Evolutionary conservation across 768 basidiomycete species (phyloP).

Genomic region (Sporobolomyces roseus): DNA sequence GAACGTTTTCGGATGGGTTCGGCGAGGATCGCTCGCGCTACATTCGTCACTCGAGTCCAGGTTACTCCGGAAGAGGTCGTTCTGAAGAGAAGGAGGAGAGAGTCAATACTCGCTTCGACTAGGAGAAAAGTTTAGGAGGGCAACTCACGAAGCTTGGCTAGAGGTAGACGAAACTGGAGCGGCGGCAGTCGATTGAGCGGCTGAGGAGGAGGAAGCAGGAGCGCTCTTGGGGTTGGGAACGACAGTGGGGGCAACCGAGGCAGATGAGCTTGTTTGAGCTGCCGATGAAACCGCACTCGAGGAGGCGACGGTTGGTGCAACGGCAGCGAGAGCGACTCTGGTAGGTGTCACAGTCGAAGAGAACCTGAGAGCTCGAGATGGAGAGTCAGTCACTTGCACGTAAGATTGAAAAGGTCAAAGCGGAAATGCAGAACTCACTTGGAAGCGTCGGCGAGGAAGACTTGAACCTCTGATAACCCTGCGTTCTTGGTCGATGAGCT

Average conservation of each 20-base stretch:
- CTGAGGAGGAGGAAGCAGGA: not conserved
- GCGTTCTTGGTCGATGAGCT: conserved; percentile 7
- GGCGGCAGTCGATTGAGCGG: not conserved
- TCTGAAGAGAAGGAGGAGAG: not conserved
- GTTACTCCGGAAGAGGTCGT: not conserved
- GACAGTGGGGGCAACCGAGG: not conserved
- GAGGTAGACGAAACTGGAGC: not conserved
- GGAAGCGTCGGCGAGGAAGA: conserved; percentile 16
- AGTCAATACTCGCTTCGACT: not conserved
- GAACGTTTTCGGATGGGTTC: conserved; percentile 9
- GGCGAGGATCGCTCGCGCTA: conserved; percentile 8
- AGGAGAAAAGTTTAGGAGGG: not conserved
- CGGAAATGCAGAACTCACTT: not conserved
- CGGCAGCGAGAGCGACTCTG: not conserved
- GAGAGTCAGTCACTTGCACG: not conserved
- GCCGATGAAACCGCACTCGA: conserved; percentile 12
- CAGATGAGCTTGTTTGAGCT: too few species aligned
- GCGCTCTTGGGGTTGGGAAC: conserved; percentile 13
- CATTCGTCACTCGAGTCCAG: not conserved
- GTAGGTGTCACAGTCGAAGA: not conserved
- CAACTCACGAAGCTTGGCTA: not conserved
- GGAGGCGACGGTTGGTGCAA: not conserved
- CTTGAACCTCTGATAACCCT: conserved; percentile 28
- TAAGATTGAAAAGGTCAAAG: too few species aligned
- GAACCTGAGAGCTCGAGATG: not conserved